These are phyloP conservation scores for Euphorbia schlechtendalii DNA, from an alignment of 441 rosid genomes.

Conservation along the genomic window DNA sequence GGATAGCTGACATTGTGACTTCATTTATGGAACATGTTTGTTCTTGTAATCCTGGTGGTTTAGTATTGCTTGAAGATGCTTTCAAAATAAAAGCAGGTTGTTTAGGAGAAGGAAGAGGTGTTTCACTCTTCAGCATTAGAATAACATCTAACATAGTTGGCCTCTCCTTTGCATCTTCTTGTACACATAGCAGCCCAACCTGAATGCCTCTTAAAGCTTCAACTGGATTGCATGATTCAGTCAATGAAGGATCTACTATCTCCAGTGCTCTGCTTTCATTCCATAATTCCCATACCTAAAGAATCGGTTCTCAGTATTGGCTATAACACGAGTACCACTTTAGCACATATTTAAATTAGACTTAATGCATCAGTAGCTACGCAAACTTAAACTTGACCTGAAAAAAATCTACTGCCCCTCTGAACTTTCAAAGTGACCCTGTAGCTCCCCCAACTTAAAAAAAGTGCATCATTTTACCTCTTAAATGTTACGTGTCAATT, in stretches of 20 bases:
- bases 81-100: slow-evolving; percentile 35
- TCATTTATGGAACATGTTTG: not conserved
- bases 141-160: slow-evolving; percentile 42
- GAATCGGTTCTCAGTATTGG: not conserved
- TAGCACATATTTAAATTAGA: too few species aligned
- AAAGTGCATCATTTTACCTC: too few species aligned
- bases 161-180: slow-evolving; percentile 37
- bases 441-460: too few species aligned
- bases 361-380: too few species aligned
- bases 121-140: slow-evolving; percentile 40
- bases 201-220: slow-evolving; percentile 28
- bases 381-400: too few species aligned
- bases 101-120: slow-evolving; percentile 36
- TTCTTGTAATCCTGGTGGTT: not conserved
- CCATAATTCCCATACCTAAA: slow-evolving; percentile 50
- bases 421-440: too few species aligned
- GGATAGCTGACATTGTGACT: not conserved
- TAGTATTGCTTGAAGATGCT: not conserved
- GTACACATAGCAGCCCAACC: slow-evolving; percentile 49
- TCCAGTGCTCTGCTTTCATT: slow-evolving; percentile 25
- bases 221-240: slow-evolving; percentile 7
- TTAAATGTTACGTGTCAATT: too few species aligned
- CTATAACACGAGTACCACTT: too few species aligned
- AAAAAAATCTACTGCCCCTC: too few species aligned
- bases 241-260: slow-evolving; percentile 29